Conservation (phyloP, 2,329 filamentous ascomycete genomes). For the Colletotrichum scovillei region DNA sequence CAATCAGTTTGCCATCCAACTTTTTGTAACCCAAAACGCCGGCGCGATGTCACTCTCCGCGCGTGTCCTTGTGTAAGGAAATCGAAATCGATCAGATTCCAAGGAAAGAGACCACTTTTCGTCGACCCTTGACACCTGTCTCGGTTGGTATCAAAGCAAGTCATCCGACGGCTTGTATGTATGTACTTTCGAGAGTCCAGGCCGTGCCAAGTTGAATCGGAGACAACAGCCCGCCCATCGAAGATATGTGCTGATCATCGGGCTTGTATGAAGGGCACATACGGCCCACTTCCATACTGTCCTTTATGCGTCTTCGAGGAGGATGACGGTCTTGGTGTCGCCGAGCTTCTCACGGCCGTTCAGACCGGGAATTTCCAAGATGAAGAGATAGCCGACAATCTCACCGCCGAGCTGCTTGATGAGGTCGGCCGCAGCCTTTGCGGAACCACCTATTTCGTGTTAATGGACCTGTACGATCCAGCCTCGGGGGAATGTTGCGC, state of each 20-base stretch:
- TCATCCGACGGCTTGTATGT: neutral
- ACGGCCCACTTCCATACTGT: neutral
- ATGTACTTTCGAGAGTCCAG: neutral
- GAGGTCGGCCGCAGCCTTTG: constrained; percentile 86
- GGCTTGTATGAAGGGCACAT: neutral
- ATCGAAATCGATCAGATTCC: constrained; percentile 2
- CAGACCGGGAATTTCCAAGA: constrained; percentile 94
- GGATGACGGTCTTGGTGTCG: constrained; percentile 80
- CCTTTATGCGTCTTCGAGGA: constrained; percentile 71
- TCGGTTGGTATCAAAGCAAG: neutral
- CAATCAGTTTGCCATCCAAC: constrained; percentile 29
- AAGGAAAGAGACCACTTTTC: neutral
- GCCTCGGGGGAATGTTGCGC: constrained; percentile 7
- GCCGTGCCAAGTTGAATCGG: neutral
- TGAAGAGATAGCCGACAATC: constrained; percentile 92
- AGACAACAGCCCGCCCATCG: neutral
- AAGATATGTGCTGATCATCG: neutral
- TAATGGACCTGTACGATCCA: constrained; percentile 29
- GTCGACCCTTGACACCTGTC: neutral
- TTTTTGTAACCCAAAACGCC: constrained; percentile 31
- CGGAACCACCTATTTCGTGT: constrained; percentile 79
- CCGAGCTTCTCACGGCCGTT: constrained; percentile 92
- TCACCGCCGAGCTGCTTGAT: constrained; percentile 87
- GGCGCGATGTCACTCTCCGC: constrained; percentile 11
- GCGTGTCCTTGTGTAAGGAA: constrained; percentile 15